Evolutionary conservation across 768 basidiomycete genomes (phyloP).

Genomic region (Sporobolomyces pararoseus): DNA sequence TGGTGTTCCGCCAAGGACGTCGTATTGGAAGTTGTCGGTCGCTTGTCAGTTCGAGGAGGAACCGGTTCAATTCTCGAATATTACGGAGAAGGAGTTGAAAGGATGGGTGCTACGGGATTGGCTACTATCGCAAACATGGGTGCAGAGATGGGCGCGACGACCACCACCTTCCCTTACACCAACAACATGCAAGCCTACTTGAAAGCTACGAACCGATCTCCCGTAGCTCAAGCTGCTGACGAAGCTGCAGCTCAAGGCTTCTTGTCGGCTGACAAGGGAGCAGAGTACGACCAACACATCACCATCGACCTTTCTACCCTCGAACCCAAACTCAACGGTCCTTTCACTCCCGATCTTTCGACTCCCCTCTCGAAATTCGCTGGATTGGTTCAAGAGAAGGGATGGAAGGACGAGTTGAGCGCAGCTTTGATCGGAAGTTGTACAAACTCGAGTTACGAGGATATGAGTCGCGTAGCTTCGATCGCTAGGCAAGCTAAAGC

Average conservation of each 20-base stretch:
- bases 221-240: conserved; percentile 84
- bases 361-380: conserved; percentile 97
- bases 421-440: conserved; percentile 98
- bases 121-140: conserved; percentile 99
- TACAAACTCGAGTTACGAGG: conserved; percentile 99
- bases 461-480: conserved; percentile 95
- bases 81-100: conserved; percentile 87
- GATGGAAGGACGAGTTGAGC: conserved; percentile 94
- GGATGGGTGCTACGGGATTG: conserved; percentile 97
- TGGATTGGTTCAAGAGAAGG: conserved; percentile 82
- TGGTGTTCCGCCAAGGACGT: conserved; percentile 99
- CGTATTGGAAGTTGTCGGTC: conserved; percentile 97
- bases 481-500: conserved; percentile 82
- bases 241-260: conserved; percentile 66
- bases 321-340: conserved; percentile 98
- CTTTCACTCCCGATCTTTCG: conserved; percentile 99
- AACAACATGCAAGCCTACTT: conserved; percentile 87
- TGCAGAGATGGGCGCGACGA: conserved; percentile 98
- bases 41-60: conserved; percentile 98
- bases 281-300: conserved; percentile 89
- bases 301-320: conserved; percentile 95
- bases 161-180: conserved; percentile 99
- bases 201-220: conserved; percentile 82
- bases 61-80: conserved; percentile 99
- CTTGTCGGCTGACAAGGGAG: conserved; percentile 76